These are phyloP conservation scores for Breynia disticha DNA, from an alignment of 441 rosid genomes.

Conservation along the genomic window DNA sequence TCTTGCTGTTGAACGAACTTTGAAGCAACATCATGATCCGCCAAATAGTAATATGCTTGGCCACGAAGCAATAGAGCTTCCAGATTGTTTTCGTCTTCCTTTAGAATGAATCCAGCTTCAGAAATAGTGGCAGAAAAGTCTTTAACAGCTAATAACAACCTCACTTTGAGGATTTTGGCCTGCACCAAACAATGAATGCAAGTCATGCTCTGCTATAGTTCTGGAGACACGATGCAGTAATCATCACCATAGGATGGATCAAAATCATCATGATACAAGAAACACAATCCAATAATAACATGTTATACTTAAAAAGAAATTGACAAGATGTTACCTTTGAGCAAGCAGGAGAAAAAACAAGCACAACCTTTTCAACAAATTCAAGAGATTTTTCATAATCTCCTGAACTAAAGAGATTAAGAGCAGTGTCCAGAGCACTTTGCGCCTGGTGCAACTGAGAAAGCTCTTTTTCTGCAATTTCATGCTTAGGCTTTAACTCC, in stretches of 20 bases:
- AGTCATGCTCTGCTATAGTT: conserved; percentile 1
- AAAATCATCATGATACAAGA: not conserved
- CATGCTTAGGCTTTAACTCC: conserved; percentile 60
- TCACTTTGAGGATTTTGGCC: conserved; percentile 83
- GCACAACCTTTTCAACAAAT: conserved; percentile 75
- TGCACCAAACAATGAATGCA: conserved; percentile 22
- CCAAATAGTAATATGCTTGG: conserved; percentile 93
- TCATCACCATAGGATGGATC: too few relatives aligned
- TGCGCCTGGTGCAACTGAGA: conserved; percentile 80
- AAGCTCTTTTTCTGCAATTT: conserved; percentile 77
- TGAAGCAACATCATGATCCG: conserved; percentile 92
- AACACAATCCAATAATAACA: not conserved
- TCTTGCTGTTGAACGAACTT: conserved; percentile 34
- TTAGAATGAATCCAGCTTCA: conserved; percentile 76
- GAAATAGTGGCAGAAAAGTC: conserved; percentile 79
- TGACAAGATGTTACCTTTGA: conserved; percentile 43
- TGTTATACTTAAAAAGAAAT: not conserved
- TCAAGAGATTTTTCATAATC: conserved; percentile 67
- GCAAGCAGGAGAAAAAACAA: conserved; percentile 86
- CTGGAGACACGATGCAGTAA: not conserved
- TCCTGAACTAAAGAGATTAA: conserved; percentile 49
- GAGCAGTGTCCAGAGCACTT: conserved; percentile 67
- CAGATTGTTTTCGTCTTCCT: conserved; percentile 76
- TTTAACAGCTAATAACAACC: conserved; percentile 53
- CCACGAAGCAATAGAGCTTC: conserved; percentile 96